phyloP scores from a whole-genome alignment of 2,329 filamentous ascomycete genomes.

The Sclerotinia minor region DNA sequence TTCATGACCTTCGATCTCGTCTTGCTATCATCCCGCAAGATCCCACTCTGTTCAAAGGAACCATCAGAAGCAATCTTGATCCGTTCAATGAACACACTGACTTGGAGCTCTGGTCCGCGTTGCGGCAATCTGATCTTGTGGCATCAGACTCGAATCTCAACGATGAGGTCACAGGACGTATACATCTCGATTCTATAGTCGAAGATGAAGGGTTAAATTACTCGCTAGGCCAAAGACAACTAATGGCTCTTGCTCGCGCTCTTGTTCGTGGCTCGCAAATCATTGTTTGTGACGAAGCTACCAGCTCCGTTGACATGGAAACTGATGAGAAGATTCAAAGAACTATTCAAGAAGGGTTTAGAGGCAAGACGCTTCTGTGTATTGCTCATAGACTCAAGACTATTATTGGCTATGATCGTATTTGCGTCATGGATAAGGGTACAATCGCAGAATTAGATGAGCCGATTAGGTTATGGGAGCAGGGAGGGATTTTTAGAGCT shows the following conservation, averaged over 20 bases:
- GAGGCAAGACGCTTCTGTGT: slow-evolving; percentile 83
- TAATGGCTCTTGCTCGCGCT: slow-evolving; percentile 91
- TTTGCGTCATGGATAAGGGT: slow-evolving; percentile 94
- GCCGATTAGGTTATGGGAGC: slow-evolving; percentile 71
- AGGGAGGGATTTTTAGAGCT: slow-evolving; percentile 71
- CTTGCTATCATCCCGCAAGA: slow-evolving; percentile 84
- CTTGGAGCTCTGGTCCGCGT: slow-evolving; percentile 73
- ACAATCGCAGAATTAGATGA: slow-evolving; percentile 82
- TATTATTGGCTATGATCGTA: slow-evolving; percentile 90
- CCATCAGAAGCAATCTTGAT: slow-evolving; percentile 76
- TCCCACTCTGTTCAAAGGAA: slow-evolving; percentile 79
- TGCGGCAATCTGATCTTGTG: slow-evolving; percentile 75
- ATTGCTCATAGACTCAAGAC: slow-evolving; percentile 92
- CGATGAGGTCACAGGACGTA: slow-evolving; percentile 52
- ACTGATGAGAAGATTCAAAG: slow-evolving; percentile 93
- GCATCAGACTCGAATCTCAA: slow-evolving; percentile 46
- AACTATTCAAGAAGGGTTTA: slow-evolving; percentile 83
- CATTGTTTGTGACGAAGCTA: slow-evolving; percentile 97
- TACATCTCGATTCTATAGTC: slow-evolving; percentile 80
- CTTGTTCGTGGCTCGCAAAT: slow-evolving; percentile 85
- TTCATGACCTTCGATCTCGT: slow-evolving; percentile 72
- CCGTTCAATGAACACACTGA: slow-evolving; percentile 79
- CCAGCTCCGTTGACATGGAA: slow-evolving; percentile 89
- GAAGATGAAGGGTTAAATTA: slow-evolving; percentile 97
- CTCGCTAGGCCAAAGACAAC: slow-evolving; percentile 88